phyloP scores from a whole-genome alignment of 2,329 filamentous ascomycete genomes.

The Akanthomyces muscarius region DNA sequence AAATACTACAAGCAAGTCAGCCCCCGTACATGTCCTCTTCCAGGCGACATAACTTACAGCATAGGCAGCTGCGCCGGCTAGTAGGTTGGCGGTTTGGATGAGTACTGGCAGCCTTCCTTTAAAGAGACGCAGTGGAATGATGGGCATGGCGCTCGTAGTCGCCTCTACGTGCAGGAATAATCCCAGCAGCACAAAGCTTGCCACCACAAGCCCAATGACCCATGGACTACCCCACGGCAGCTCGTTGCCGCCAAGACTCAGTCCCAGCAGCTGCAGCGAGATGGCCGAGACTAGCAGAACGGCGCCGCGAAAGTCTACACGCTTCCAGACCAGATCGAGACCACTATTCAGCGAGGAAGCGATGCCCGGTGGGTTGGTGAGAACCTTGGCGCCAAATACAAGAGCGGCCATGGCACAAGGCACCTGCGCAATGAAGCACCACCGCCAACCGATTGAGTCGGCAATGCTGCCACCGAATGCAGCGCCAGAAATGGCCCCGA shows the following conservation, averaged over 20 bases:
- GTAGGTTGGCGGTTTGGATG: constrained; percentile 56
- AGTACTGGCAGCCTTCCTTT: constrained; percentile 50
- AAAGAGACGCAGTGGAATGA: constrained; percentile 55
- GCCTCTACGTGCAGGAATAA: constrained; percentile 48
- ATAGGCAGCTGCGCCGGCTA: constrained; percentile 58
- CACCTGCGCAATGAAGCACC: constrained; percentile 61
- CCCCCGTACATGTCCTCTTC: neutral
- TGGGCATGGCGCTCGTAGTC: constrained; percentile 46
- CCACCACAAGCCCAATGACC: constrained; percentile 43
- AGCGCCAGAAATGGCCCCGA: constrained; percentile 59
- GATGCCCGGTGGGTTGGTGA: constrained; percentile 41
- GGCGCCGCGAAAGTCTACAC: constrained; percentile 56
- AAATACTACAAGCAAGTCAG: constrained; percentile 43
- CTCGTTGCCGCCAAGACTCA: constrained; percentile 55
- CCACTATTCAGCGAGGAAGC: constrained; percentile 27
- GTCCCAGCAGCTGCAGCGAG: constrained; percentile 51
- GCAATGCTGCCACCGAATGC: constrained; percentile 62
- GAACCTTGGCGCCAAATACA: constrained; percentile 47
- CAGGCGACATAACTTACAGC: constrained; percentile 43
- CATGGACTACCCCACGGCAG: constrained; percentile 47
- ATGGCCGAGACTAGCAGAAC: constrained; percentile 54
- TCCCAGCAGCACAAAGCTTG: constrained; percentile 39
- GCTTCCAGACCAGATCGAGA: constrained; percentile 43
- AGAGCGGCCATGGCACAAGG: constrained; percentile 56
- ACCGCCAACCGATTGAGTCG: constrained; percentile 63